These are phyloP conservation scores for Poa pratensis DNA, from an alignment of 176 grass and related monocot species.

Conservation along the genomic window DNA sequence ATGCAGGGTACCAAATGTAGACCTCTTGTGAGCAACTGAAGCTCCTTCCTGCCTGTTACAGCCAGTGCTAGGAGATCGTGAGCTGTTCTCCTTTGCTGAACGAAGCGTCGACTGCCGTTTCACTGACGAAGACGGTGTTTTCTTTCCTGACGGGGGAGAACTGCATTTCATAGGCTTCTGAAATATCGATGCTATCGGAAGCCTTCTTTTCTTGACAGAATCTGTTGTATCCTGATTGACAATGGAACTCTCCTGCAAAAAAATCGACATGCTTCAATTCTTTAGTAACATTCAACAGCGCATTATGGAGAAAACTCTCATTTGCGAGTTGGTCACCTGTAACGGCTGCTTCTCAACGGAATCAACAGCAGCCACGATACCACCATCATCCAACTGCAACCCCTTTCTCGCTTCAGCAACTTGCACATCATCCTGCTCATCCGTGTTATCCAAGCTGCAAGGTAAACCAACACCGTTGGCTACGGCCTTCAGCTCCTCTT, in stretches of 20 bases:
- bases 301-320: neutral
- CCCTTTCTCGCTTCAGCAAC: neutral
- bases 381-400: neutral
- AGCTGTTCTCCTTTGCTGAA: conserved; percentile 66
- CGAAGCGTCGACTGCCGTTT: conserved; percentile 26
- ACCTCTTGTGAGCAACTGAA: conserved; percentile 43
- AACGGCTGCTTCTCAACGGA: conserved; percentile 33
- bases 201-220: conserved; percentile 46
- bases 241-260: conserved; percentile 66
- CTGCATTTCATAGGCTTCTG: conserved; percentile 45
- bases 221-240: conserved; percentile 47
- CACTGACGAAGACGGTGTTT: conserved; percentile 15
- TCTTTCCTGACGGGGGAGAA: conserved; percentile 37
- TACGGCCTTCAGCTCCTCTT: neutral
- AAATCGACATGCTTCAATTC: neutral
- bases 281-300: neutral
- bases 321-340: conserved; percentile 25
- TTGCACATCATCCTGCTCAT: neutral
- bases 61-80: conserved; percentile 34
- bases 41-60: conserved; percentile 18
- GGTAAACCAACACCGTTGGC: neutral
- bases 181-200: conserved; percentile 43
- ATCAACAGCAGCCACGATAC: neutral
- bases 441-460: neutral
- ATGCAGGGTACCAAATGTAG: conserved; percentile 29